Percentiles rank a stretch among this genome's conserved stretches.
These are phyloP conservation scores for Rasamsonia emersonii DNA, from an alignment of 2,329 filamentous ascomycete species.

Conservation along the genomic window DNA sequence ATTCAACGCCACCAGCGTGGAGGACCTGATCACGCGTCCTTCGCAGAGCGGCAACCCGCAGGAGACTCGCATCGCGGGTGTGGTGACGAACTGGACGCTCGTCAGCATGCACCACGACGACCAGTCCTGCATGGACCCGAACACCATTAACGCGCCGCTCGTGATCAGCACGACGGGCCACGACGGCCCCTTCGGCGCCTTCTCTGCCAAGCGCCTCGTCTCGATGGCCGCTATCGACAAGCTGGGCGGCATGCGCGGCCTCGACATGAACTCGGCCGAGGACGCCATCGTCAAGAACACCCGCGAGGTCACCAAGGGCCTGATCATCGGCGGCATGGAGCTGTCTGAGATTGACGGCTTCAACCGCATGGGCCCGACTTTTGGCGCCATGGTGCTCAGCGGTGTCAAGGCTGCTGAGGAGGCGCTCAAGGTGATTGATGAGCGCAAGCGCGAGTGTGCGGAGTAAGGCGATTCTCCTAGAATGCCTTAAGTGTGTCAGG, in stretches of 20 bases:
- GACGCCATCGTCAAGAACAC: slow-evolving; percentile 91
- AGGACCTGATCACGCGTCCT: slow-evolving; percentile 81
- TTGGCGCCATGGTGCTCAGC: slow-evolving; percentile 79
- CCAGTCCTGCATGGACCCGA: slow-evolving; percentile 93
- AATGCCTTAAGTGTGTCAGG: not conserved
- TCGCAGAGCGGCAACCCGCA: slow-evolving; percentile 38
- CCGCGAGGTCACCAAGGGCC: slow-evolving; percentile 74
- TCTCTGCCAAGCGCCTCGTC: slow-evolving; percentile 82
- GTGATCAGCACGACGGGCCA: slow-evolving; percentile 87
- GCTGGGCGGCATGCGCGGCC: slow-evolving; percentile 82
- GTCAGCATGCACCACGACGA: slow-evolving; percentile 81
- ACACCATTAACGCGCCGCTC: slow-evolving; percentile 88
- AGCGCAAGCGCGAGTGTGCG: slow-evolving; percentile 69
- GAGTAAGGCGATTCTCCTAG: too few species aligned
- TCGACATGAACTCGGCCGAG: slow-evolving; percentile 87
- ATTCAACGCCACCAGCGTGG: slow-evolving; percentile 88
- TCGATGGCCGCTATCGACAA: slow-evolving; percentile 77
- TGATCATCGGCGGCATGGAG: slow-evolving; percentile 95
- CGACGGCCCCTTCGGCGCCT: slow-evolving; percentile 84
- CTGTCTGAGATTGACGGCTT: slow-evolving; percentile 82
- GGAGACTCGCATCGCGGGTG: slow-evolving; percentile 67
- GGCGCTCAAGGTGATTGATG: slow-evolving; percentile 66
- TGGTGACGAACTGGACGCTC: slow-evolving; percentile 94
- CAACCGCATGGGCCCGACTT: slow-evolving; percentile 84
- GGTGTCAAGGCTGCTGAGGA: slow-evolving; percentile 91